Conservation (phyloP, 1,139 yeast genomes). For the Ogataea hybrid region DNA sequence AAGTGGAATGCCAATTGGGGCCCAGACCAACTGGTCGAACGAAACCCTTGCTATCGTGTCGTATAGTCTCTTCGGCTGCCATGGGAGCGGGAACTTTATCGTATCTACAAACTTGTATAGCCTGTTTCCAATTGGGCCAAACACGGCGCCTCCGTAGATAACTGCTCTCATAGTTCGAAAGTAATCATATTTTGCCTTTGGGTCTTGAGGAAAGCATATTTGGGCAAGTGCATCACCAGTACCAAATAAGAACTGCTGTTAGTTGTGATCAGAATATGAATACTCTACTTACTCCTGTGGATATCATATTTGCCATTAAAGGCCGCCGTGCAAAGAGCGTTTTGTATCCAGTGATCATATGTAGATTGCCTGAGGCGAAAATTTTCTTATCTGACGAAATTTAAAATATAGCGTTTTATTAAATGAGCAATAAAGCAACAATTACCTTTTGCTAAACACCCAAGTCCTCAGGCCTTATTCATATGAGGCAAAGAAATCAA, state of each 20-base stretch:
- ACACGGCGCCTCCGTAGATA: conserved; percentile 71
- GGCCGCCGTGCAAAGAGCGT: conserved; percentile 21
- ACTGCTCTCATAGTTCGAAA: conserved; percentile 63
- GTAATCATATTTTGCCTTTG: conserved; percentile 34
- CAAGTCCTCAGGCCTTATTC: too few species aligned
- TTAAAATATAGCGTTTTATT: background rate
- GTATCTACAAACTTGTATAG: conserved; percentile 66
- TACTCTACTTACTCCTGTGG: conserved; percentile 28
- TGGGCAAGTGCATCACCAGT: conserved; percentile 79
- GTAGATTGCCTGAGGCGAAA: conserved; percentile 1
- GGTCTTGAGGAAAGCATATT: conserved; percentile 42
- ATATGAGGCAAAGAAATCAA: too few species aligned
- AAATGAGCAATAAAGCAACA: background rate
- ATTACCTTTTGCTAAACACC: too few species aligned
- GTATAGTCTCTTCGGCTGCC: conserved; percentile 26
- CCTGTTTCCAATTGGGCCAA: conserved; percentile 70
- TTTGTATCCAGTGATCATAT: conserved; percentile 13
- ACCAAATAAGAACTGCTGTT: conserved; percentile 52
- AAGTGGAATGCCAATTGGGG: conserved; percentile 71
- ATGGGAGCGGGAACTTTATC: conserved; percentile 41
- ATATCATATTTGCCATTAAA: conserved; percentile 23
- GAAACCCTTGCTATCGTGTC: conserved; percentile 48
- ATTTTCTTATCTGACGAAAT: conserved; percentile 2
- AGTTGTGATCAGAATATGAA: background rate
- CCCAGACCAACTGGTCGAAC: conserved; percentile 72